These are phyloP conservation scores for Scleroderma bovista DNA, from an alignment of 768 basidiomycete species.

Conservation along the genomic window DNA sequence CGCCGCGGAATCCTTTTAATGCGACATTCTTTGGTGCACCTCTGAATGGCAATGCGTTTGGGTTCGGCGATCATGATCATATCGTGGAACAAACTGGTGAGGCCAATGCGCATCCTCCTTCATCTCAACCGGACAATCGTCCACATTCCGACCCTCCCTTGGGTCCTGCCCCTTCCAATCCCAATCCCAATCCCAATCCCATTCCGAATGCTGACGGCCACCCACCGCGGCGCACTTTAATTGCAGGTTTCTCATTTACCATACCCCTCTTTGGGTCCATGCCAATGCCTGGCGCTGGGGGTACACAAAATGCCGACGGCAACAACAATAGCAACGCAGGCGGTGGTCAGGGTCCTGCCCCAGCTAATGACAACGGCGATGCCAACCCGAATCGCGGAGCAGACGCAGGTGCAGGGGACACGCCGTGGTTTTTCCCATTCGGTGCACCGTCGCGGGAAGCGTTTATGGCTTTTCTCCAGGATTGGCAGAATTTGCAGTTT, in stretches of 20 bases:
- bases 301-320: background rate
- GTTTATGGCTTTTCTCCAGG: conserved; percentile 23
- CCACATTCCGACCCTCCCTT: background rate
- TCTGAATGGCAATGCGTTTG: conserved; percentile 15
- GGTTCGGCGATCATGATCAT: conserved; percentile 10
- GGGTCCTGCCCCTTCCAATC: background rate
- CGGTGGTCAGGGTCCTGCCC: background rate
- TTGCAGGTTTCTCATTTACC: conserved; percentile 31
- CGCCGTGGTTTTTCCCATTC: background rate
- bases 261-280: conserved; percentile 28
- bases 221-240: conserved; percentile 9
- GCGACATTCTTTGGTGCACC: conserved; percentile 12
- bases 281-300: background rate
- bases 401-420: background rate
- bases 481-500: conserved; percentile 14
- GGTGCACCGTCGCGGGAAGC: conserved; percentile 11
- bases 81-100: conserved; percentile 26
- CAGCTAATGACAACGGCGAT: background rate
- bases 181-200: conserved; percentile 18
- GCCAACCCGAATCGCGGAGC: conserved; percentile 1
- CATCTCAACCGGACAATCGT: background rate
- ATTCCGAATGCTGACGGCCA: background rate
- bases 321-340: background rate
- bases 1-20: background rate
- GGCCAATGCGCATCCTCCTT: conserved; percentile 11